A percentile compares a stretch with the other conserved stretches of the same genome.
Evolutionary conservation across 352 stramenopile species (phyloP).

Genomic region (Phytophthora europaea): DNA sequence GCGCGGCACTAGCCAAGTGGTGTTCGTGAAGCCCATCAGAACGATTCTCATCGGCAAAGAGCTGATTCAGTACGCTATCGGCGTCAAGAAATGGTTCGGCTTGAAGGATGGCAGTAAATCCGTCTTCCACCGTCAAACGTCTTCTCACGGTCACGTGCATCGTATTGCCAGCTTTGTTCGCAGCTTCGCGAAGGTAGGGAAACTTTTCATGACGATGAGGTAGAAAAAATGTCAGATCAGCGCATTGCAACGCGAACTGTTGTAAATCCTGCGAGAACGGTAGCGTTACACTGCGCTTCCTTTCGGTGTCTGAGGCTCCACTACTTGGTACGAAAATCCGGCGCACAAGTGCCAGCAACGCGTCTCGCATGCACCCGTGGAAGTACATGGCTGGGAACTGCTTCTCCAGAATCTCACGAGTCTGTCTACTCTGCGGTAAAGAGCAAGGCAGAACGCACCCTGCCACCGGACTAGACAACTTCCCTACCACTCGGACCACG

Average conservation of each 20-base stretch:
- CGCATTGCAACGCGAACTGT: constrained; percentile 47
- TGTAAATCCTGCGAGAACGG: constrained; percentile 43
- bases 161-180: background rate
- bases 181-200: background rate
- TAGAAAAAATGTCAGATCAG: constrained; percentile 44
- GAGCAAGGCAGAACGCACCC: constrained; percentile 44
- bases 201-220: constrained; percentile 1
- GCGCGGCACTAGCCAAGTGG: background rate
- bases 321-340: constrained; percentile 33
- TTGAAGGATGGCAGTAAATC: constrained; percentile 38
- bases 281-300: constrained; percentile 1
- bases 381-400: constrained; percentile 51
- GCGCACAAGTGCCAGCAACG: constrained; percentile 30
- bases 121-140: constrained; percentile 35
- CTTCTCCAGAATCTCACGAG: constrained; percentile 35
- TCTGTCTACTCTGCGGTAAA: constrained; percentile 22
- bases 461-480: constrained; percentile 27
- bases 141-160: constrained; percentile 38
- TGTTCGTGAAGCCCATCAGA: background rate
- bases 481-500: constrained; percentile 29
- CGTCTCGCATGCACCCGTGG: constrained; percentile 46
- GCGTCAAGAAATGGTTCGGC: constrained; percentile 43
- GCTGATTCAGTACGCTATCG: constrained; percentile 17
- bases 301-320: constrained; percentile 2
- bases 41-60: constrained; percentile 12